Base-by-base conservation (phyloP, 176 grass and related monocot genomes). In the Calamus simplicifolius region DNA sequence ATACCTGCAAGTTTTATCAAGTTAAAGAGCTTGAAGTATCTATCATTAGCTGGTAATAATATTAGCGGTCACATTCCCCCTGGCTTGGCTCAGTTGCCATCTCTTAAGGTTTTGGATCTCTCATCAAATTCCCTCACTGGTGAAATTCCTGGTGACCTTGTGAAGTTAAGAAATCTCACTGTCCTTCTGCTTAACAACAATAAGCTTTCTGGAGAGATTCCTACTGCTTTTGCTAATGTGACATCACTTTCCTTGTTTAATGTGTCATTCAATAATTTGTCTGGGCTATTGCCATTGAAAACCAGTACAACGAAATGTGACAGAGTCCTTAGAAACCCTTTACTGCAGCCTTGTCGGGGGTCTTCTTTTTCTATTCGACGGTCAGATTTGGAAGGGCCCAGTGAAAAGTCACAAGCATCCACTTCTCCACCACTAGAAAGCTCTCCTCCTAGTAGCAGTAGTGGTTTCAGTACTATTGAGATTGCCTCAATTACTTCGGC, bases 251-350 rank as follows among this genome's bases (percentile, higher is more conserved):
- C 49, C 7, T 13, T 16, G 62, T 50, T 65, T 50, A 65, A 65
- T 51, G 62, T 52, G 49, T 65, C 62, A 65, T 65, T 65, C 62
- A 65, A 65, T 12, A 65, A 65, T 51, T 65, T 65, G 48, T 65
- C 62, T 51, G 62, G 49, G 21, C 5, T 21, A 51, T 27, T 65
- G 48, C 62, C 62, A 29, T 51, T 27, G 5, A 65, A 65, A 17
- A 21, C 62, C 23, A 52, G 62, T 27, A 18, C 28, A 16, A 10
- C 52, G 6, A 51, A 18, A 28, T 65, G 62, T 52, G 62, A 65
- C 3, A 65, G 62, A 51, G 25, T 65, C 25, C 62, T 65, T 25
- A 19, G 49, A 52, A 65, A 65, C 49, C 62, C 48, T 51, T 65
- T 65, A 21, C 15, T 65, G 25, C 17, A 62, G 5, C 48, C 29